These are phyloP conservation scores for Fusarium fracticaudum DNA, from an alignment of 2,329 filamentous ascomycete species.

Conservation along the genomic window DNA sequence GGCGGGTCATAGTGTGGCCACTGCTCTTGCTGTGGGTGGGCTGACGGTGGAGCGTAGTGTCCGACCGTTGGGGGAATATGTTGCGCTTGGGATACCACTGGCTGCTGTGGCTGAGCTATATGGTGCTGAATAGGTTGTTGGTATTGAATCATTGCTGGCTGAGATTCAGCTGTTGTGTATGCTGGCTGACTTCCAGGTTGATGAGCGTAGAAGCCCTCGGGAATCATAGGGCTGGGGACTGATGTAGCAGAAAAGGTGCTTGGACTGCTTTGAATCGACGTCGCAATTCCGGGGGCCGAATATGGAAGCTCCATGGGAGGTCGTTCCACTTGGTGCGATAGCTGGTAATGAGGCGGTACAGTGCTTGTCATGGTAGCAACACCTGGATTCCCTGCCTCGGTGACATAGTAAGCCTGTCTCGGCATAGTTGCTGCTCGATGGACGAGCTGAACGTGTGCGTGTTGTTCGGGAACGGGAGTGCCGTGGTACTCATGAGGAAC, in stretches of 20 bases:
- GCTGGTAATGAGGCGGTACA: conserved; percentile 61
- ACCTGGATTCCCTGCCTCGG: conserved; percentile 69
- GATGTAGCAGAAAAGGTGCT: conserved; percentile 66
- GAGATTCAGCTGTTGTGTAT: conserved; percentile 60
- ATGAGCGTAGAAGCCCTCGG: conserved; percentile 67
- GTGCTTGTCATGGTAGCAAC: conserved; percentile 68
- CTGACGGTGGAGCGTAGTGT: conserved; percentile 49
- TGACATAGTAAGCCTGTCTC: conserved; percentile 63
- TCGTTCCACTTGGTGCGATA: conserved; percentile 59
- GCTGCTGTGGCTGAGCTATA: conserved; percentile 47
- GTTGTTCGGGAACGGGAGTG: conserved; percentile 54
- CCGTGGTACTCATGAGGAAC: conserved; percentile 56
- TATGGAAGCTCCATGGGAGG: conserved; percentile 62
- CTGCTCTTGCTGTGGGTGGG: conserved; percentile 57
- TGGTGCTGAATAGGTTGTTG: conserved; percentile 54
- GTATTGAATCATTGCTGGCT: conserved; percentile 55
- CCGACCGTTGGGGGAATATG: conserved; percentile 41
- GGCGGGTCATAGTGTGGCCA: conserved; percentile 69
- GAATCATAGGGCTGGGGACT: conserved; percentile 62
- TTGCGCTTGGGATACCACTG: conserved; percentile 49
- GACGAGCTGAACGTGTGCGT: conserved; percentile 57
- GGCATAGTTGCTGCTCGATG: conserved; percentile 60
- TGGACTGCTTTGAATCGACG: conserved; percentile 67
- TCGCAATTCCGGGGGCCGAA: conserved; percentile 56
- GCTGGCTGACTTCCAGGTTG: conserved; percentile 58